Conservation (phyloP, 345 rosid species). For the Hypericum perforatum region DNA sequence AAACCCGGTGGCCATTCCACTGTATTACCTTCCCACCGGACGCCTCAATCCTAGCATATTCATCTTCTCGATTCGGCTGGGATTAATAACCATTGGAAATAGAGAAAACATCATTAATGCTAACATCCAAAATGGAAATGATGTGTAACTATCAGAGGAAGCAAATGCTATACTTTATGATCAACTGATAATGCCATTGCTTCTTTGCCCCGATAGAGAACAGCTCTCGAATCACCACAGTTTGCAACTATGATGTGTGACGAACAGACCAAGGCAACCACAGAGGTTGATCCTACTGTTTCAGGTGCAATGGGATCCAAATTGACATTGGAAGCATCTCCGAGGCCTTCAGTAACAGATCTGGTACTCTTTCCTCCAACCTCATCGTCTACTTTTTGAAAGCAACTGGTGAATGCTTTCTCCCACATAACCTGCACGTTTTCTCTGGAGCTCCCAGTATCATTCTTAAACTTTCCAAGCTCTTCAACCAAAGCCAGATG, state of each 20-base stretch:
- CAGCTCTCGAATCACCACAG: conserved; percentile 24
- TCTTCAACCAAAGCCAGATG: conserved; percentile 21
- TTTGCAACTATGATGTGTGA: conserved; percentile 23
- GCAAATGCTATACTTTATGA: conserved; percentile 13
- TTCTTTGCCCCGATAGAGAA: conserved; percentile 23
- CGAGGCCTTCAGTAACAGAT: conserved; percentile 16
- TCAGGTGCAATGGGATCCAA: conserved; percentile 19
- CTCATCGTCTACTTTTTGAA: conserved; percentile 22
- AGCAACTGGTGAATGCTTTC: conserved; percentile 16
- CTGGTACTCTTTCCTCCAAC: conserved; percentile 20
- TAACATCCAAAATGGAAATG: too few relatives aligned
- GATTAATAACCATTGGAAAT: too few relatives aligned
- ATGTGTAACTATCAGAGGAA: not conserved
- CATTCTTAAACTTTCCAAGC: conserved; percentile 14
- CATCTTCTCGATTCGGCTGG: too few relatives aligned
- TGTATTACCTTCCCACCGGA: too few relatives aligned
- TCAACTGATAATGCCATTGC: conserved; percentile 17
- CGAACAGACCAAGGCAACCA: conserved; percentile 22
- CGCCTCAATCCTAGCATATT: too few relatives aligned
- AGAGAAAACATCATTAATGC: too few relatives aligned
- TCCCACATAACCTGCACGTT: conserved; percentile 16
- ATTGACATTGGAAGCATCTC: conserved; percentile 18
- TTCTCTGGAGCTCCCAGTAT: conserved; percentile 1
- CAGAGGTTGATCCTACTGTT: conserved; percentile 24
- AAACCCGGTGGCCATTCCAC: too few relatives aligned